These are phyloP conservation scores for Neckera pumila DNA, from an alignment of 225 moss, liverwort and hornwort species.

Conservation along the genomic window DNA sequence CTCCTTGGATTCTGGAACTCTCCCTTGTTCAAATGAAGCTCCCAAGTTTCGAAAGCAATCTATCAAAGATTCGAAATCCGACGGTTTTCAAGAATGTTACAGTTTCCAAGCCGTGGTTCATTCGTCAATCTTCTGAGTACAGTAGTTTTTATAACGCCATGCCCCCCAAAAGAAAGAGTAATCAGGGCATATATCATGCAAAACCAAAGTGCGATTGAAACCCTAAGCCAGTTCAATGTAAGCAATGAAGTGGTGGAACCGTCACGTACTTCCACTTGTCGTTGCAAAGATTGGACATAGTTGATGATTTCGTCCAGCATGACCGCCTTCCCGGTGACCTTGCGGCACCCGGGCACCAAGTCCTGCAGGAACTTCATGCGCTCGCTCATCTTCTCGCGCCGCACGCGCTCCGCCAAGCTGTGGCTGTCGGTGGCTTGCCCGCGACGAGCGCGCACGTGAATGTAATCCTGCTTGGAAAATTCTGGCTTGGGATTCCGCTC, in stretches of 20 bases:
- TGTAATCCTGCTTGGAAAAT: constrained; percentile 35
- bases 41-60: background rate
- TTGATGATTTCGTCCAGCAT: constrained; percentile 99
- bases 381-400: constrained; percentile 90
- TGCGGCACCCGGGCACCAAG: constrained; percentile 92
- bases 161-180: background rate
- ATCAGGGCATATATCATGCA: background rate
- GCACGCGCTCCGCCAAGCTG: constrained; percentile 61
- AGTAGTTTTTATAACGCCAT: background rate
- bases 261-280: constrained; percentile 74
- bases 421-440: constrained; percentile 62
- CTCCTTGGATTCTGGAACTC: background rate
- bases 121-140: background rate
- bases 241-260: background rate
- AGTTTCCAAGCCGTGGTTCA: background rate
- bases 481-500: background rate
- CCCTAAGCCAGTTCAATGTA: too few relatives aligned
- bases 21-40: background rate
- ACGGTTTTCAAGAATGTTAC: background rate
- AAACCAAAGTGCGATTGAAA: background rate
- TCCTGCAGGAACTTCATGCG: constrained; percentile 95
- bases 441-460: constrained; percentile 44
- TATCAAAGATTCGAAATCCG: background rate
- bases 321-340: constrained; percentile 92
- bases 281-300: constrained; percentile 91